Conservation (phyloP, 805 yeast genomes). For the Isabelozyma heimii region DNA sequence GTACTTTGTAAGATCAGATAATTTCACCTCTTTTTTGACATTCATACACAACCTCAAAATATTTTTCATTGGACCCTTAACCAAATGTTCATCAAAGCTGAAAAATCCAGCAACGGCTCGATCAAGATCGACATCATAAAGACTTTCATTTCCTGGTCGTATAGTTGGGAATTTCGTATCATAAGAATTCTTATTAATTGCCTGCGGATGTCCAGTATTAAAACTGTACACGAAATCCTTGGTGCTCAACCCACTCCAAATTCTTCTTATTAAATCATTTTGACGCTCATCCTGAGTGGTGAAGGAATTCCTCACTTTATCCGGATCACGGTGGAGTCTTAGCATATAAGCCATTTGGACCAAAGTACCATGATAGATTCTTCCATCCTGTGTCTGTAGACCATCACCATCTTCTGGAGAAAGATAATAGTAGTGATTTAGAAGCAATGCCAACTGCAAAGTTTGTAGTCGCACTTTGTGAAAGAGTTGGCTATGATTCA, state of each 20-base stretch:
- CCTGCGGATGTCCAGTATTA: constrained; percentile 44
- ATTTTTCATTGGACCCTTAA: constrained; percentile 27
- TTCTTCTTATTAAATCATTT: constrained; percentile 51
- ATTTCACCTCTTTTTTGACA: constrained; percentile 28
- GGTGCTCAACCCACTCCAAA: constrained; percentile 48
- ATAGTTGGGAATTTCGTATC: constrained; percentile 49
- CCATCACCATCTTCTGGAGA: constrained; percentile 56
- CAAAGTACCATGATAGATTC: constrained; percentile 24
- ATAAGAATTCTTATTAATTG: constrained; percentile 34
- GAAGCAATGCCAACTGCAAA: constrained; percentile 58
- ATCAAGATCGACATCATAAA: constrained; percentile 35
- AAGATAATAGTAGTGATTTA: constrained; percentile 51
- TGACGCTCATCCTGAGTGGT: constrained; percentile 21
- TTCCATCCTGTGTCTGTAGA: constrained; percentile 28
- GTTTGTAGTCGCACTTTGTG: constrained; percentile 46
- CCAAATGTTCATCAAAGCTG: constrained; percentile 18
- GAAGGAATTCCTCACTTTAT: constrained; percentile 29
- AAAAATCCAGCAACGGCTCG: constrained; percentile 28
- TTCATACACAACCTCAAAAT: constrained; percentile 34
- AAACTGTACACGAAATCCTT: constrained; percentile 36
- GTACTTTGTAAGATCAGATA: constrained; percentile 28
- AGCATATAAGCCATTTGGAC: constrained; percentile 45
- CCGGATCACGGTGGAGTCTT: constrained; percentile 48
- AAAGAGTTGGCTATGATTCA: constrained; percentile 46
- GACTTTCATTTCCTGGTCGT: constrained; percentile 24